A percentile compares a stretch with the other conserved stretches of the same genome.
Evolutionary conservation across 306 rosid genomes (phyloP).

Genomic region (cucumber (Cucumis sativus)): Cucumber_9930_V3 NC_026655.2:27925501-27926000

Average conservation of each 20-base stretch:
- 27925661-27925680: neutral
- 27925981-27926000: neutral
- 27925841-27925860: constrained; percentile 2
- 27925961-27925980: neutral
- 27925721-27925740: neutral
- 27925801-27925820: neutral
- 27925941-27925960: neutral
- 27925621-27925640: neutral
- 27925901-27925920: constrained; percentile 2
- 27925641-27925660: neutral
- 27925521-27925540: neutral
- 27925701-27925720: neutral
- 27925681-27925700: neutral
- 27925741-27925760: neutral
- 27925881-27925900: constrained; percentile 4
- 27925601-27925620: neutral
- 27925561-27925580: neutral
- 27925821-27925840: constrained; percentile 1
- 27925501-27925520: neutral
- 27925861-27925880: constrained; percentile 8
- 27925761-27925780: neutral
- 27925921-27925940: neutral
- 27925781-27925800: neutral
- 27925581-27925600: neutral
- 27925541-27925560: neutral